Base-by-base conservation (phyloP, 805 yeast species). In the Brettanomyces custersianus region DNA sequence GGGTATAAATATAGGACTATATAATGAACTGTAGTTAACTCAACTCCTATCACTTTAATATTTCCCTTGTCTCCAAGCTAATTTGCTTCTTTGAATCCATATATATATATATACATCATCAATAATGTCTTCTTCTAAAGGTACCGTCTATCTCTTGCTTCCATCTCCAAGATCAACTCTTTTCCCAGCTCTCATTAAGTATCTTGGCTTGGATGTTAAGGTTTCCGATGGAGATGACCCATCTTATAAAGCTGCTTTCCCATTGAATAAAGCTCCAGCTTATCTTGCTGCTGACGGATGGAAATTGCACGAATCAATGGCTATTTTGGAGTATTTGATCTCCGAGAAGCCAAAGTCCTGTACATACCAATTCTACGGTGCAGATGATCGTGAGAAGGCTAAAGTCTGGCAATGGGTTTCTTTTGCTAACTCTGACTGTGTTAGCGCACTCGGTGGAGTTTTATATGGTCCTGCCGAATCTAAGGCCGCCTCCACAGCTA, bases 361-460 rank as follows among this genome's bases (percentile, higher is more conserved):
- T 12, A 35, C 21, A 17, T 36, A 44, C 15, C n/a, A 21, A 6
- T 65, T 72, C 37, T 46, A 34, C 33, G 95, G 95, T 48, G 68
- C 70, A 52, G 67, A 67, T 57, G 62, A 66, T 46, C 60, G 63
- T 42, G 84, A 81, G 50, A 66, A 71, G 51, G 82, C 79, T 39
- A 60, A 59, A 50, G 66, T 84, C 51, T 56, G 84, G 49, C 74
- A 68, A 63, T 87, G 94, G 95, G 51, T 75, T 57, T 81, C 94
- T 3, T 62, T 80, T 45, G 64, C 78, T 56, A 85, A 78, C 71
- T 51, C 69, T 46, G 95, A 88, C 24, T 13, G 40, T 13, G 21
- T 24, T 6, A 20, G 18, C 9, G 20, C 36, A 13, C 33, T 30
- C 18, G 38, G 24, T 15, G 19, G 12, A 13, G 29, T n/a, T 12